Base-by-base conservation (phyloP, 2,329 filamentous ascomycete species). In the Diaporthe sp. region DNA sequence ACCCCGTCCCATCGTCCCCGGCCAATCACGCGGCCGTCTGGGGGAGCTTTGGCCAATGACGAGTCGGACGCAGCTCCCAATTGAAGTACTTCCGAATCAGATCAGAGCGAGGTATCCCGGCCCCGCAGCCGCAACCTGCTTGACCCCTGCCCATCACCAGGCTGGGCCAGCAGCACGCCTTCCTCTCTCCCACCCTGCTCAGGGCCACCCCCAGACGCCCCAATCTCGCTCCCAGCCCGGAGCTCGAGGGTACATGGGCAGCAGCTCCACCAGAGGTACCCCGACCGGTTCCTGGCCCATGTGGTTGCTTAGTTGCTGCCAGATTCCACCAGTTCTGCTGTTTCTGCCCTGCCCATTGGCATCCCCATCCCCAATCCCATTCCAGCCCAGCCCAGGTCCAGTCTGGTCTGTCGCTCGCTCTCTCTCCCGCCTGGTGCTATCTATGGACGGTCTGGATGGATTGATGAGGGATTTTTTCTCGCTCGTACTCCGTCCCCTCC, bases 11-110 rank as follows among this genome's bases (percentile, higher is more conserved):
- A 55, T 28, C n/a, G 17, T 6, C 49, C 49, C 49, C 34, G 34
- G 49, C 65, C 65, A 69, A 69, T 69, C 65, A 69, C 49, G n/a
- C 49, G 13, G 49, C n/a, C 49, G 49, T 55, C 46, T 69, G 65
- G 65, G 65, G 65, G 49, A 73, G 71, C 71, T 73, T 65, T 73
- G 71, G 58, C 71, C 71, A 73, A 73, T 73, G 71, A 73, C 71
- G 71, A 49, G 44, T 62, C 58, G 37, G 58, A 44, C 37, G 39
- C 59, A 57, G 51, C 37, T 55, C 58, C 46, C 71, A 65, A 46
- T 65, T 10, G 58, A 61, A 15, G 71, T 73, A 73, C 71, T 25
- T 73, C 58, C 58, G 22, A 42, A 44, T 65, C 71, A 51, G 34
- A 65, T 39, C 37, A 37, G 34, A 12, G 28, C 10, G 31, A 73